phyloP scores from a whole-genome alignment of 495 filamentous ascomycete species.

The Aspergillus sclerotiicarbonarius region DNA sequence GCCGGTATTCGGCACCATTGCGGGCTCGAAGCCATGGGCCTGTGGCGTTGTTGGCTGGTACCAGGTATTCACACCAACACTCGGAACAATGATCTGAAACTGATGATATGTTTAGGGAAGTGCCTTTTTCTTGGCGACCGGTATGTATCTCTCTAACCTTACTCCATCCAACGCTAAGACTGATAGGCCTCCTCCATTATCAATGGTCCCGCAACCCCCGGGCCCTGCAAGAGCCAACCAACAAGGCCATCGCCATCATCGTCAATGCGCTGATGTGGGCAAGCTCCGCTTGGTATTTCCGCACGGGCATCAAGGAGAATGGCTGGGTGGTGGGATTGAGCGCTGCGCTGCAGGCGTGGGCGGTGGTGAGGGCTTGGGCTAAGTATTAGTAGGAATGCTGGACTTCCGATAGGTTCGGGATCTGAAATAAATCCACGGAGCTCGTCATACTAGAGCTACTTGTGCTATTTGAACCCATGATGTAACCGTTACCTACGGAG shows the following conservation, averaged over 20 bases:
- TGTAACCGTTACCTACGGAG: too few species aligned
- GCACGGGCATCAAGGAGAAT: conserved; percentile 27
- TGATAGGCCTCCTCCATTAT: conserved; percentile 30
- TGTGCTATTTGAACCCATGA: too few species aligned
- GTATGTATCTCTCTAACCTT: conserved; percentile 16
- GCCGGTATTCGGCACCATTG: conserved; percentile 23
- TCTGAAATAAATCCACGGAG: too few species aligned
- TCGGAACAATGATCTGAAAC: neutral
- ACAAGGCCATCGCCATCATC: conserved; percentile 30
- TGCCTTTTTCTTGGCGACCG: conserved; percentile 25
- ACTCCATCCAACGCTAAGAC: neutral
- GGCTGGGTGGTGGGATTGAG: conserved; percentile 22
- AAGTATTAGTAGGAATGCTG: conserved; percentile 1
- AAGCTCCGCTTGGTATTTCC: conserved; percentile 32
- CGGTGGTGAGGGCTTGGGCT: conserved; percentile 1
- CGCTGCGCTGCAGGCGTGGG: conserved; percentile 27
- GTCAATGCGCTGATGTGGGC: conserved; percentile 23
- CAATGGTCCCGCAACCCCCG: conserved; percentile 28
- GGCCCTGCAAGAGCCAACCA: conserved; percentile 26
- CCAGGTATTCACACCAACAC: conserved; percentile 20
- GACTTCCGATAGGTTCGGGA: too few species aligned
- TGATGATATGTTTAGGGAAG: conserved; percentile 19
- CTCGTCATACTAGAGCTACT: too few species aligned
- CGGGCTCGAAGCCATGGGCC: conserved; percentile 25
- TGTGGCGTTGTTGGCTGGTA: conserved; percentile 33